Base-by-base conservation (phyloP, 495 filamentous ascomycete species). In the Aspergillus egyptiacus region DNA sequence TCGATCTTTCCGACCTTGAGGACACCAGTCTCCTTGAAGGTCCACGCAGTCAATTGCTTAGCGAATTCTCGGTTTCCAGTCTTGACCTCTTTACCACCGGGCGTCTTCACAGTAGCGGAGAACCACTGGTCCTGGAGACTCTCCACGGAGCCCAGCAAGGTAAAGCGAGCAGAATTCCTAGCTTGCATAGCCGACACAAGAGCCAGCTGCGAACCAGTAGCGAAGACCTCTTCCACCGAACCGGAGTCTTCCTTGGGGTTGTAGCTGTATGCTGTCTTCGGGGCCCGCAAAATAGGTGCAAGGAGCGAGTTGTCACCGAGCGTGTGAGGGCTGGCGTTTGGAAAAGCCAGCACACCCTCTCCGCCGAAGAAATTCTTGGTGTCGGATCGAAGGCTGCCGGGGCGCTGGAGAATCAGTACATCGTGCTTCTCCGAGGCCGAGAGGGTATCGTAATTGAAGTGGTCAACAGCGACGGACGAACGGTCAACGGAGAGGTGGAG, bases 21-120 rank as follows among this genome's bases (percentile, higher is more conserved):
- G 9, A 98, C 88, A 55, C 93, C 93, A 46, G 78, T 79, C 70
- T 98, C 93, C 69, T 91, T 83, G 76, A 98, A 98, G 0, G 89
- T 85, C 94, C 94, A 98, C 13, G 74, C 82, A 13, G 85, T 82
- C 46, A 98, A 62, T 59, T 85, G 80, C 68, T 84, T 85, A 13
- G 86, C 87, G 60, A 98, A 97, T 23, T 86, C 86, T 46, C 81
- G 75, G 69, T 98, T 98, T 34, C 79, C 78, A 3, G 85, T 89
- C 55, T 72, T 68, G 37, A 71, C 70, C 46, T 80, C 72, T 58
- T 84, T 76, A 5, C 61, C 66, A 27, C 68, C 74, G 18, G 76
- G 74, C 25, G 71, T 65, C 72, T 85, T 81, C 38, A 96, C 87
- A 60, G 80, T 81, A 45, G 82, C 87, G 35, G 82, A 83, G 67